These are phyloP conservation scores for Thelephora terrestris DNA, from an alignment of 1,284 basidiomycete species.

Conservation along the genomic window DNA sequence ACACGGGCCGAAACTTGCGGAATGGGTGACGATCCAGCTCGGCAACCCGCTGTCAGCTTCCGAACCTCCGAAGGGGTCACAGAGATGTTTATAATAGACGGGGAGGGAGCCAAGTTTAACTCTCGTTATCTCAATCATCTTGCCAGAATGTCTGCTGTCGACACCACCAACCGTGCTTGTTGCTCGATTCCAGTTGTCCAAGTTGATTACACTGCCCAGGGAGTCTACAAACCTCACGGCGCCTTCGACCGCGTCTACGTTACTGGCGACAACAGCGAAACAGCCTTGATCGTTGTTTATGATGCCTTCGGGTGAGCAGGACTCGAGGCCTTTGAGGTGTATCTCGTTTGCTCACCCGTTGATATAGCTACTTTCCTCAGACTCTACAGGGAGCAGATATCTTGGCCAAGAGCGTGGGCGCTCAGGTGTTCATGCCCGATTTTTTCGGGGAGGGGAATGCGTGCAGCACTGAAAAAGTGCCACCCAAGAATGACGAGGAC, in stretches of 20 bases:
- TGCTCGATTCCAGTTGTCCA: slow-evolving; percentile 47
- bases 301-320: slow-evolving; percentile 51
- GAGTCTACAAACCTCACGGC: slow-evolving; percentile 31
- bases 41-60: no score
- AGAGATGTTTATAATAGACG: no score
- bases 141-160: no score
- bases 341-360: slow-evolving; percentile 7
- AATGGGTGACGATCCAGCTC: no score
- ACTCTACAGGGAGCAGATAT: slow-evolving; percentile 57
- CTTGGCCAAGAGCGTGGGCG: slow-evolving; percentile 39
- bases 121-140: no score
- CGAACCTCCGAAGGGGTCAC: no score
- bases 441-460: slow-evolving; percentile 48
- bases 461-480: slow-evolving; percentile 40
- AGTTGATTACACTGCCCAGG: slow-evolving; percentile 42
- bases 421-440: slow-evolving; percentile 54
- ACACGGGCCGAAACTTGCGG: no score
- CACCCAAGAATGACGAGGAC: slow-evolving; percentile 41
- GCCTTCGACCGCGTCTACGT: slow-evolving; percentile 41
- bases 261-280: slow-evolving; percentile 37
- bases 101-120: no score
- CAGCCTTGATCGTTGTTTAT: slow-evolving; percentile 47
- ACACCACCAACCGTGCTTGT: slow-evolving; percentile 50
- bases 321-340: slow-evolving; percentile 3
- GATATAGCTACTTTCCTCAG: slow-evolving; percentile 40